Conservation (phyloP, 495 filamentous ascomycete species). For the Podospora sp. region DNA sequence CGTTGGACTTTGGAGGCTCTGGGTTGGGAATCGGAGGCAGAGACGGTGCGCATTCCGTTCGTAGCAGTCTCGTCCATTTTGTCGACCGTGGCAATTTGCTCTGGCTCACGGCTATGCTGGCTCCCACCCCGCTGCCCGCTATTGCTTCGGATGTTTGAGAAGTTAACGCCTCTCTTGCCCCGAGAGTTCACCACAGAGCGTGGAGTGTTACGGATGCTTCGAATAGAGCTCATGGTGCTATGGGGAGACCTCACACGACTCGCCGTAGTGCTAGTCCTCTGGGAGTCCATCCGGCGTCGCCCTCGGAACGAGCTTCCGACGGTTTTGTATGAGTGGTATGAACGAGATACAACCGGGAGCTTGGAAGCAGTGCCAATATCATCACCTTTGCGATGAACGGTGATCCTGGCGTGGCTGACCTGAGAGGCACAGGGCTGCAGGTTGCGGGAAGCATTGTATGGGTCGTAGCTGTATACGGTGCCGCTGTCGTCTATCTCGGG, state of each 20-base stretch:
- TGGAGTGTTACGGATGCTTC: conserved; percentile 53
- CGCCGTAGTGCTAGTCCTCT: conserved; percentile 26
- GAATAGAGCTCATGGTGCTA: conserved; percentile 62
- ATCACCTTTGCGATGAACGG: conserved; percentile 59
- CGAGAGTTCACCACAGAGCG: conserved; percentile 58
- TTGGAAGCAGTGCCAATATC: conserved; percentile 17
- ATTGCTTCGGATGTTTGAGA: conserved; percentile 51
- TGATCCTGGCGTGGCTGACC: conserved; percentile 60
- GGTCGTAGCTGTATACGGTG: conserved; percentile 71
- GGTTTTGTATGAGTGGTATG: conserved; percentile 32
- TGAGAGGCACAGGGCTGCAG: conserved; percentile 40
- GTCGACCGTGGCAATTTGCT: background rate
- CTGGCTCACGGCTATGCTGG: background rate
- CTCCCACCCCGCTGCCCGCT: conserved; percentile 13
- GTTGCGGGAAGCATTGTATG: conserved; percentile 70
- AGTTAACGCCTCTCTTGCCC: conserved; percentile 79
- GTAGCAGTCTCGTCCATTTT: background rate
- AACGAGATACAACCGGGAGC: conserved; percentile 26
- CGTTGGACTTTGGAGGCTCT: background rate
- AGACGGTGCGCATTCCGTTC: background rate
- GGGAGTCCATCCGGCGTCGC: conserved; percentile 23
- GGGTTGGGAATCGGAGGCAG: background rate
- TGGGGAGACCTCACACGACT: conserved; percentile 38
- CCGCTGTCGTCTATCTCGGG: conserved; percentile 39
- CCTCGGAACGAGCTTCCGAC: conserved; percentile 27